Base-by-base conservation (phyloP, 2,329 filamentous ascomycete genomes). In the Coleophoma cylindrospora region DNA sequence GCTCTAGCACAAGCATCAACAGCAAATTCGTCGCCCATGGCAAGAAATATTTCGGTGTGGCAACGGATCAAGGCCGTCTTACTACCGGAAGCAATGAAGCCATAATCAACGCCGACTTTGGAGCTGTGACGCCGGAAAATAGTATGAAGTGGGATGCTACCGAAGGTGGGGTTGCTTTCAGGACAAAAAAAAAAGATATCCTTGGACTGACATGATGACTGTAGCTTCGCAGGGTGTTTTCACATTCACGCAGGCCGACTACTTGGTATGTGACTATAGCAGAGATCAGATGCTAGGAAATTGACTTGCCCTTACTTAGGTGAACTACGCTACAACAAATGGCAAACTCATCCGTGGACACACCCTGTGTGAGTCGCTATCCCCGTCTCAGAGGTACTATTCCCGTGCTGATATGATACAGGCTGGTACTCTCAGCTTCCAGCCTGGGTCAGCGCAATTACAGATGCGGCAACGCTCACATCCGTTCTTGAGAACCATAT, bases 111-210 rank as follows among this genome's bases (percentile, higher is more conserved):
- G 69, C 72, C 48, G 70, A 84, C 65, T 87, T 86, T 54, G 82
- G 83, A 17, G 77, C 81, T 63, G 70, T 87, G 19, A 86, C 83
- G 0, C 76, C 79, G 1, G 84, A 87, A 71, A 87, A 88, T 72
- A 80, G 74, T 62, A 84, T 86, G 77, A 87, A 87, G 68, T 87
- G 83, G 83, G 80, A 85, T 57, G 68, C 75, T 34, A 72, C 72
- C 15, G 70, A 85, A 64, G 61, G 62, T 49, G 62, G 62, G 37
- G 47, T 15, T 40, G 49, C 11, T 34, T 27, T 49, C 34, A 36
- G 17, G 22, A 19, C 9, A 5, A 27, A 27, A 15, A 5, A 27
- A 27, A 15, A 12, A 21, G 9, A 46, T 36, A 15, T 21, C n/a
- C 17, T 12, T 36, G 12, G 9, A 11, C 15, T 15, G 7, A 21